These are phyloP conservation scores for Haplographium delicatum DNA, from an alignment of 495 filamentous ascomycete genomes.

Conservation along the genomic window DNA sequence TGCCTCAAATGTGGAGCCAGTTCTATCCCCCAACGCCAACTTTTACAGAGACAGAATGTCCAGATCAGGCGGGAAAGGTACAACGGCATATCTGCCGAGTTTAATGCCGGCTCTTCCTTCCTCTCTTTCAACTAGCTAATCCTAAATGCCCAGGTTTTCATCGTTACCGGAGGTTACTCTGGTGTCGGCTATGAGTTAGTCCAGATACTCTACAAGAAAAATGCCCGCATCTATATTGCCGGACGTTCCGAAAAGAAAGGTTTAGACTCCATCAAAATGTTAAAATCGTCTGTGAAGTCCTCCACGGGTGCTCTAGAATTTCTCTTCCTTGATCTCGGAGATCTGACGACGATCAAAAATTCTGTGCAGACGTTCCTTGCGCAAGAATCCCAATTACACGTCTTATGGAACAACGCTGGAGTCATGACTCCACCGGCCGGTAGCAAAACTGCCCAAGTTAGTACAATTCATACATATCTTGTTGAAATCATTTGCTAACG, in stretches of 20 bases:
- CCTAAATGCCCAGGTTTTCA: too few species aligned
- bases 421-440: neutral
- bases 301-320: neutral
- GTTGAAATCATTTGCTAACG: neutral
- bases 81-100: too few species aligned
- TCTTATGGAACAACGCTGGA: slow-evolving; percentile 66
- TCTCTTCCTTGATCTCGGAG: slow-evolving; percentile 7
- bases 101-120: too few species aligned
- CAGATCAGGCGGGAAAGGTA: too few species aligned
- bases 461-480: neutral
- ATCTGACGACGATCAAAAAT: slow-evolving; percentile 29
- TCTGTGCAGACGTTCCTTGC: slow-evolving; percentile 31
- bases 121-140: too few species aligned
- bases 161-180: too few species aligned
- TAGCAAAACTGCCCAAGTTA: neutral
- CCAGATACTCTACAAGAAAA: neutral
- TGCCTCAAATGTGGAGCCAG: too few species aligned
- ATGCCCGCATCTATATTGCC: neutral
- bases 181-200: neutral
- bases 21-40: too few species aligned
- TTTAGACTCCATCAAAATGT: neutral
- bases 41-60: too few species aligned
- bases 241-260: neutral
- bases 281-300: neutral
- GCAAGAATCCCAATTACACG: slow-evolving; percentile 39